A percentile compares a stretch with the other conserved stretches of the same genome.
Evolutionary conservation across 768 basidiomycete genomes (phyloP).

Genomic region (Suillus subaureus): DNA sequence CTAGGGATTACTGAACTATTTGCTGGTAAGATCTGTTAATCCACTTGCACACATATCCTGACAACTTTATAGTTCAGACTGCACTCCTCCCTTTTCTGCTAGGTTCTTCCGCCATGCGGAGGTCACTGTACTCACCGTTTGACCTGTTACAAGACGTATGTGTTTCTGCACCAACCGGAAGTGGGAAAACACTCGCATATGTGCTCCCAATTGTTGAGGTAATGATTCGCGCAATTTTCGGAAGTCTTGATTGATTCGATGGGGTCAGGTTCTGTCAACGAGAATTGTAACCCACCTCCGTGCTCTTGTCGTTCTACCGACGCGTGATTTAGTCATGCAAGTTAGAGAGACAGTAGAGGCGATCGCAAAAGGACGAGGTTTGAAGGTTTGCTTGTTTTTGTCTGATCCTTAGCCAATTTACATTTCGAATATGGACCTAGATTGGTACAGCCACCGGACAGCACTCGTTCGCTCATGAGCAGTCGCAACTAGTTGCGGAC

Average conservation of each 20-base stretch:
- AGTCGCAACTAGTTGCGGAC: slow-evolving; percentile 74
- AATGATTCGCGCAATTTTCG: slow-evolving; percentile 12
- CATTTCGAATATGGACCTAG: slow-evolving; percentile 33
- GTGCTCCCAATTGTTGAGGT: slow-evolving; percentile 92
- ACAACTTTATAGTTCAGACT: slow-evolving; percentile 73
- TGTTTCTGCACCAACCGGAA: slow-evolving; percentile 96
- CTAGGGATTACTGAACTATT: slow-evolving; percentile 87
- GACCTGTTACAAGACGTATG: slow-evolving; percentile 78
- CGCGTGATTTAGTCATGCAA: slow-evolving; percentile 89
- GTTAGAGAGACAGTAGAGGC: slow-evolving; percentile 92
- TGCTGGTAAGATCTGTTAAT: slow-evolving; percentile 60
- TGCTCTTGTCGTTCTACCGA: slow-evolving; percentile 89
- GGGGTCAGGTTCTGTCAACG: slow-evolving; percentile 63
- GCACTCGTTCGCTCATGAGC: slow-evolving; percentile 92
- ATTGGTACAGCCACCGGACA: slow-evolving; percentile 89
- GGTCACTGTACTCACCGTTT: slow-evolving; percentile 65
- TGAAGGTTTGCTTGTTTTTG: slow-evolving; percentile 58
- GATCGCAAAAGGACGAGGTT: slow-evolving; percentile 78
- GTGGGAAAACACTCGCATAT: slow-evolving; percentile 98
- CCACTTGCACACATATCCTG: slow-evolving; percentile 12
- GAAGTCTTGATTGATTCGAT: neutral
- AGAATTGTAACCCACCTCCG: slow-evolving; percentile 82
- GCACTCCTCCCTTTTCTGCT: slow-evolving; percentile 83
- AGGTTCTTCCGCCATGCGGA: slow-evolving; percentile 39
- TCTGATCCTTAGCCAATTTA: neutral